Base-by-base conservation (phyloP, 345 rosid species). In the Ailanthus altissimus region DNA sequence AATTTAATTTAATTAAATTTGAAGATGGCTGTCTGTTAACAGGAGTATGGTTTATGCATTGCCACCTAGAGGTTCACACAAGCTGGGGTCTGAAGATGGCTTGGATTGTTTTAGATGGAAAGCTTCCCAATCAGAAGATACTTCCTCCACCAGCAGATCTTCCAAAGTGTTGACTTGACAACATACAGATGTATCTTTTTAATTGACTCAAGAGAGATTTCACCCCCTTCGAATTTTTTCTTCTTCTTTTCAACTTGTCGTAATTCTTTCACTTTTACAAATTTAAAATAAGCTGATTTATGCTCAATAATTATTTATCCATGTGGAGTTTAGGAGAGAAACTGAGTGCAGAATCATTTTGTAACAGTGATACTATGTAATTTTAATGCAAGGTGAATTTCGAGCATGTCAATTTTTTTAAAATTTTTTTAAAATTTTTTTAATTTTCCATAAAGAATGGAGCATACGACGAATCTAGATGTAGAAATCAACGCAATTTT, bases 11-110 rank as follows among this genome's bases (percentile, higher is more conserved):
- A 46, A 12, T 54, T 67, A 12, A 0, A 1, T 46, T 7, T 6
- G 53, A 5, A 46, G 8, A 13, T 25, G 12, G 43, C n/a, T 45
- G 20, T 69, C 16, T 65, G 13, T 18, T 20, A 16, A 26, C 75
- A 90, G 92, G 92, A 54, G 90, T 88, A 16, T 90, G 93, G 92
- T 89, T 90, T 83, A 90, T 90, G 94, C 94, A 90, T 77, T 89
- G 94, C 70, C 94, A 90, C 70, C 84, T 90, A 60, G 94, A 90
- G 78, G 92, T 90, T 36, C 94, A 90, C 82, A 89, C 94, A 25
- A 90, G 89, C 76, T 90, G 94, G 94, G 94, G 93, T 60, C 77
- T 89, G 78, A 88, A 81, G 81, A 87, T 88, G 92, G 94, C 91
- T 64, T 90, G 93, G 94, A 80, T 89, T 46, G 93, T 90, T 26